These are phyloP conservation scores for Gossypium australe DNA, from an alignment of 345 rosid species.

Conservation along the genomic window DNA sequence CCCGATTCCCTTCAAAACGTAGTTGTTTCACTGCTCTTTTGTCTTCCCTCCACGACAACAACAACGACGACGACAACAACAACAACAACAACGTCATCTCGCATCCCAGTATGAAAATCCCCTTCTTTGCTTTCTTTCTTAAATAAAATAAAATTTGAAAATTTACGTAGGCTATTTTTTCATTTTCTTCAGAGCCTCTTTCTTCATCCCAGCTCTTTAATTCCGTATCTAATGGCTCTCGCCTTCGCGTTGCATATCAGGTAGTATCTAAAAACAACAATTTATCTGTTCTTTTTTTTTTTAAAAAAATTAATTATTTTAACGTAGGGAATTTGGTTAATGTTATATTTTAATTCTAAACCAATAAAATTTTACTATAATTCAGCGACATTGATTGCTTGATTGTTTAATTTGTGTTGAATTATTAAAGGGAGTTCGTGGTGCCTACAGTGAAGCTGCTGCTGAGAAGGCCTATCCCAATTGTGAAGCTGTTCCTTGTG, in stretches of 20 bases:
- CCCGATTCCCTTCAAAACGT: slow-evolving; percentile 20
- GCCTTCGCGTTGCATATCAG: slow-evolving; percentile 96
- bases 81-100: slow-evolving; percentile 17
- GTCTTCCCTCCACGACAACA: slow-evolving; percentile 27
- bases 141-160: background rate
- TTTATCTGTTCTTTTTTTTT: background rate
- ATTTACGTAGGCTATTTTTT: background rate
- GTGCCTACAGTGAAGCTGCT: slow-evolving; percentile 93
- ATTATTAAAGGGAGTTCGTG: slow-evolving; percentile 62
- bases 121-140: background rate
- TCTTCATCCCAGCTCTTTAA: slow-evolving; percentile 47
- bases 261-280: slow-evolving; percentile 33
- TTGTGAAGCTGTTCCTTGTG: slow-evolving; percentile 95
- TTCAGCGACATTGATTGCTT: slow-evolving; percentile 8
- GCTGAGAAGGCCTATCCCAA: slow-evolving; percentile 93
- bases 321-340: too few relatives aligned
- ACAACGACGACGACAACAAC: slow-evolving; percentile 2
- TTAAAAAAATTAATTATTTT: background rate
- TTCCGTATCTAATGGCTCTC: slow-evolving; percentile 49
- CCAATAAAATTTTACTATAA: background rate
- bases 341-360: background rate
- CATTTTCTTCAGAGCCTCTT: slow-evolving; percentile 55
- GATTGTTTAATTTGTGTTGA: background rate
- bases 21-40: slow-evolving; percentile 16
- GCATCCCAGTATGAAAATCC: slow-evolving; percentile 53